phyloP scores from a whole-genome alignment of 2,329 filamentous ascomycete genomes.

The Cyphellophora attinorum region DNA sequence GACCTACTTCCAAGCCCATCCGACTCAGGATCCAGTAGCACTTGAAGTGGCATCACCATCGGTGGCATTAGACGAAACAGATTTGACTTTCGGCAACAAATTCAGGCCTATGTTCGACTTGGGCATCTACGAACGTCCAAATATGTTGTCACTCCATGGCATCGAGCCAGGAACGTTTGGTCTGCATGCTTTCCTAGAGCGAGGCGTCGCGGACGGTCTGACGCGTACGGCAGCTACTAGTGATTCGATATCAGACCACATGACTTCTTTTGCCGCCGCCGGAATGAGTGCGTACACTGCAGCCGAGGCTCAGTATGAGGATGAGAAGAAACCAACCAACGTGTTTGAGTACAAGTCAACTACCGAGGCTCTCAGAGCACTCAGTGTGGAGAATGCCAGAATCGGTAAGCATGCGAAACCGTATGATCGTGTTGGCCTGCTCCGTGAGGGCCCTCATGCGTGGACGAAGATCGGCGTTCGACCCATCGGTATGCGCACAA shows the following conservation, averaged over 20 bases:
- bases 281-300: no score
- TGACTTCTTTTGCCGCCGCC: neutral
- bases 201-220: constrained; percentile 31
- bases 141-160: constrained; percentile 37
- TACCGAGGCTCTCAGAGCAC: constrained; percentile 24
- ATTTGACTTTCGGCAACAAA: no score
- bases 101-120: constrained; percentile 32
- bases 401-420: constrained; percentile 25
- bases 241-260: constrained; percentile 10
- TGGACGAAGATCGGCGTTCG: constrained; percentile 34
- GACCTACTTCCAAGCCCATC: no score
- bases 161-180: constrained; percentile 37
- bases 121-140: constrained; percentile 37
- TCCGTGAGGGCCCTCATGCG: constrained; percentile 26
- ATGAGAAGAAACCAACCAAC: constrained; percentile 19
- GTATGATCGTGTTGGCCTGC: constrained; percentile 26
- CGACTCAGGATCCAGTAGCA: no score
- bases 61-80: constrained; percentile 27
- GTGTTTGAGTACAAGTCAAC: constrained; percentile 20
- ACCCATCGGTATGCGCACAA: constrained; percentile 23
- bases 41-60: no score
- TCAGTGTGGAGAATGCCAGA: constrained; percentile 25
- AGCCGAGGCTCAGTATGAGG: no score
- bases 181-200: constrained; percentile 37
- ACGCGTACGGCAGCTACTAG: constrained; percentile 12